Evolutionary conservation across 331 rosid genomes (phyloP).

Genomic region (Phaseolus coccineus): DNA sequence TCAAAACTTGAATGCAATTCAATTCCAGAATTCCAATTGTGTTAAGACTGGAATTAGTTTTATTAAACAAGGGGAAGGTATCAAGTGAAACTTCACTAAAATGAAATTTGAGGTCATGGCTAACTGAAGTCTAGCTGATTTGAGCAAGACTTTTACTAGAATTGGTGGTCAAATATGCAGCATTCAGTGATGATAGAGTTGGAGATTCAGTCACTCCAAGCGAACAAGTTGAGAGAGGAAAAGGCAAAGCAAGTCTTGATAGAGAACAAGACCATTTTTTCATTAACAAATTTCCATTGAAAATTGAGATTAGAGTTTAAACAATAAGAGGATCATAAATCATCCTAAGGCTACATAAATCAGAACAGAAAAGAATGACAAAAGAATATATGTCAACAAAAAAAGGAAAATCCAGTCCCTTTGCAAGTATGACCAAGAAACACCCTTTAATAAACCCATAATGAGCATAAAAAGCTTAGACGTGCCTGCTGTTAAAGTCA

Average conservation of each 20-base stretch:
- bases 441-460: not conserved
- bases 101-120: not conserved
- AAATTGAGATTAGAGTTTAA: not conserved
- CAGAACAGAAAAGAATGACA: not conserved
- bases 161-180: not conserved
- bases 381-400: not conserved
- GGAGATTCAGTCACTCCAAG: slow-evolving; percentile 21
- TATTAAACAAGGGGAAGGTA: no score
- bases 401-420: not conserved
- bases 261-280: not conserved
- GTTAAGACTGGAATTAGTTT: no score
- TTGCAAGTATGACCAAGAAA: not conserved
- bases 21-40: no score
- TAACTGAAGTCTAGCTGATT: not conserved
- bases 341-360: not conserved
- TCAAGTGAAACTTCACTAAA: no score
- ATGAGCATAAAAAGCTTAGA: not conserved
- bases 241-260: not conserved
- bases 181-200: not conserved
- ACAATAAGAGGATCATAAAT: not conserved
- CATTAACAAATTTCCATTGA: not conserved
- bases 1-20: no score
- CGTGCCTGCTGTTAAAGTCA: not conserved
- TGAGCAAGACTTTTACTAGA: slow-evolving; percentile 16
- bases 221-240: not conserved